Conservation (phyloP, 140 eudicot species). For the Senecio squalidus region DNA sequence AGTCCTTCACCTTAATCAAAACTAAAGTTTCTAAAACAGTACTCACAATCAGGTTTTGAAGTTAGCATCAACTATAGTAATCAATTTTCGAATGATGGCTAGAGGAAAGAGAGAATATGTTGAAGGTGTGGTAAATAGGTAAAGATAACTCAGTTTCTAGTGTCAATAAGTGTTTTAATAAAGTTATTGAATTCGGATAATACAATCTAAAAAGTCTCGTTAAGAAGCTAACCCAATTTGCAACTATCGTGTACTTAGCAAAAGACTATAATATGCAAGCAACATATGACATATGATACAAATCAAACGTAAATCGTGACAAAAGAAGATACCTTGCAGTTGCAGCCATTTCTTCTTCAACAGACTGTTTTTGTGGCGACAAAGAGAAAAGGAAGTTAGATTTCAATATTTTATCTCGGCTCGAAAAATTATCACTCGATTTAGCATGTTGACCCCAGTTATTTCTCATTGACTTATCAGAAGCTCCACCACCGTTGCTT, state of each 20-base stretch:
- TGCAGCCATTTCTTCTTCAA: conserved; percentile 31
- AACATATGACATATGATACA: not conserved
- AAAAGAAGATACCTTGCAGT: conserved; percentile 41
- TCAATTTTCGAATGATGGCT: not conserved
- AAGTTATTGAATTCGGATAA: no score
- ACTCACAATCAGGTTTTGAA: not conserved
- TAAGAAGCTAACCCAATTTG: not conserved
- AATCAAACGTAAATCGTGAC: conserved; percentile 1
- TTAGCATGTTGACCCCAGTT: conserved; percentile 66
- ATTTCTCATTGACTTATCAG: conserved; percentile 35
- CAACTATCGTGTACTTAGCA: not conserved
- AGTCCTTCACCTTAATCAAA: not conserved
- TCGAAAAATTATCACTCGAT: conserved; percentile 41
- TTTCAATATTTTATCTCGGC: conserved; percentile 43
- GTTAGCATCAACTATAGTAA: not conserved
- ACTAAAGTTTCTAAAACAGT: conserved; percentile 6
- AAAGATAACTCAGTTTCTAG: no score
- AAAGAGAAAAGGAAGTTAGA: conserved; percentile 66
- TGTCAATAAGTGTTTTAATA: no score
- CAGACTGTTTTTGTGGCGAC: conserved; percentile 48
- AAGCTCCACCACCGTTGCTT: conserved; percentile 29
- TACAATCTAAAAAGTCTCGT: no score
- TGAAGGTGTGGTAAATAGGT: no score
- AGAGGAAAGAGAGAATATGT: not conserved
- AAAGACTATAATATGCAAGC: not conserved